A percentile compares a stretch with the other conserved stretches of the same genome.
Evolutionary conservation across 108 stramenopile species (phyloP).

Genomic region (Phaeodactylum tricornutum): DNA sequence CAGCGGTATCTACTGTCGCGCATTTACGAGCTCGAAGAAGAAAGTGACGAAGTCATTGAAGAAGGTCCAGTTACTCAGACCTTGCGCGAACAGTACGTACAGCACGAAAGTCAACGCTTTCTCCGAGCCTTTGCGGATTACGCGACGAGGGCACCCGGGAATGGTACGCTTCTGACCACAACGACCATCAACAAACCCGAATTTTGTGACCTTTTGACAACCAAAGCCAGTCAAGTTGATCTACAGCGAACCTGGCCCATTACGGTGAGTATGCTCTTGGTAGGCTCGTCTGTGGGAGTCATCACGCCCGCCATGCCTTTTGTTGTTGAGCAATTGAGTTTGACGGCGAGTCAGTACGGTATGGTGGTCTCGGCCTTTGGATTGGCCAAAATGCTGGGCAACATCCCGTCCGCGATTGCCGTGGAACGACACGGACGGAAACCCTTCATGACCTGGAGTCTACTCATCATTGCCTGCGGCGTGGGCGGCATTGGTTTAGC

Average conservation of each 20-base stretch:
- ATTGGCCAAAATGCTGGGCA: conserved; percentile 73
- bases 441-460: conserved; percentile 67
- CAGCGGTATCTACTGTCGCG: neutral
- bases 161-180: neutral
- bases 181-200: too few relatives aligned
- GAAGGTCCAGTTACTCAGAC: neutral
- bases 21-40: conserved; percentile 6
- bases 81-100: neutral
- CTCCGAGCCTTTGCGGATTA: neutral
- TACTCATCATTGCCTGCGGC: conserved; percentile 59
- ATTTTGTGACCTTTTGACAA: neutral
- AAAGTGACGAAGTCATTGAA: conserved; percentile 1
- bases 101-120: neutral
- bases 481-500: conserved; percentile 79
- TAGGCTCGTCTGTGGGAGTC: conserved; percentile 71
- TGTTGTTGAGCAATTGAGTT: conserved; percentile 59
- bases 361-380: conserved; percentile 78
- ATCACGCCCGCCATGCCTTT: conserved; percentile 76
- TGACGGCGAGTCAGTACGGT: conserved; percentile 66
- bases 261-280: conserved; percentile 70
- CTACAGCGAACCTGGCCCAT: conserved; percentile 51
- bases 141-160: neutral
- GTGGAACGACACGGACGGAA: conserved; percentile 84
- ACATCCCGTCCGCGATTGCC: conserved; percentile 77
- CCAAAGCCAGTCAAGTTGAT: conserved; percentile 33